Base-by-base conservation (phyloP, 208 protist genomes). In the Leishmania major region DNA sequence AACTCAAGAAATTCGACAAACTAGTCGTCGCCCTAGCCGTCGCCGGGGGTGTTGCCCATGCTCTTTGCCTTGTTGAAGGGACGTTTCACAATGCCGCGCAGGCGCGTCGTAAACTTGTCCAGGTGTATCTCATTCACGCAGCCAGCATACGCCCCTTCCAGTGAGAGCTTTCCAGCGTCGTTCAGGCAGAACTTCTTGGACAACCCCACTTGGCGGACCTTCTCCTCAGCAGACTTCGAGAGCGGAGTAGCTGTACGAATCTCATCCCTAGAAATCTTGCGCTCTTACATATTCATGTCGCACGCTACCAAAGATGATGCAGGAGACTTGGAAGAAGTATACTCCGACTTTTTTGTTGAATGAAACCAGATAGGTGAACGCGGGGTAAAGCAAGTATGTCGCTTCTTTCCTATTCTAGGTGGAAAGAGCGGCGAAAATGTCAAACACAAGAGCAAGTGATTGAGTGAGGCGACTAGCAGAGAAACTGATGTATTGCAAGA, bases 41-140 rank as follows among this genome's bases (percentile, higher is more conserved):
- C 78, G 79, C 80, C 62, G 62, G 80, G 84, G 67, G 86, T 85
- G 69, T 60, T 91, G 40, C 88, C 91, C 78, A 90, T 71, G 57
- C 80, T 88, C 79, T 93, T 91, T 28, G 93, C 92, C 83, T 92
- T 95, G 71, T 93, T 83, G 90, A 94, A 97, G 49, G 93, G 92
- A 74, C 93, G 90, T 91, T 95, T 94, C 69, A 92, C 90, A 69
- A 95, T 92, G 64, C 93, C 89, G 43, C 79, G 88, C 71, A 94
- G 83, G 40, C 82, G 92, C 40, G 85, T 87, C 6, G 93, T 95
- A 78, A 94, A 87, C 51, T 55, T 55, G 51, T 19, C 3, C 51
- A 55, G 51, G 15, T 55, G 51, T 5, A 55, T 55, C 51, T 55
- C 51, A 70, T 89, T 81, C n/a, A 88, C 79, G 55, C 84, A 86